Base-by-base conservation (phyloP, 441 rosid species). In the Rhodomyrtus psidioides region DNA sequence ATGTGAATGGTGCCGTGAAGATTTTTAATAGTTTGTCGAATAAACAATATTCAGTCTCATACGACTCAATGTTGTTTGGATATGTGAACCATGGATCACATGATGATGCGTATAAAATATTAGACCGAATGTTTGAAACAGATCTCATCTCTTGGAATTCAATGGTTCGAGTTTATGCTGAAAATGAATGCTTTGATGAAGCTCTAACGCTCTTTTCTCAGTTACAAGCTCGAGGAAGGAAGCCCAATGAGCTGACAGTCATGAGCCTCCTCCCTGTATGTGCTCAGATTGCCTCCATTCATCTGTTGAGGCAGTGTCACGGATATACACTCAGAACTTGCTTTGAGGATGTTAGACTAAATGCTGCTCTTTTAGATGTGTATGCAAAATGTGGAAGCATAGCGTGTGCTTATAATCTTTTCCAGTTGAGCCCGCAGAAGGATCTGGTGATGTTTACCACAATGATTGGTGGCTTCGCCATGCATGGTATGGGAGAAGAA, bases 131-230 rank as follows among this genome's bases (percentile, higher is more conserved):
- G 92, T 55, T 88, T 84, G 86, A 65, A 46, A 88, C 86, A 34
- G 96, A 95, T 92, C 94, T 95, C 89, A 93, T 97, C 26, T 89
- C 94, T 85, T 96, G 96, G 97, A 96, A 95, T 91, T 92, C 94
- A 88, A 95, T 94, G 97, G 86, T 95, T 88, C 94, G 91, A 86
- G 94, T 89, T 82, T 95, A 88, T 90, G 93, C 92, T 79, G 93
- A 93, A 85, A 94, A 93, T 86, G 87, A 88, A 85, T 89, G 88
- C 83, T 88, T 92, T 82, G 84, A 59, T 88, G 93, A 93, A 87
- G 97, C 98, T 39, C 82, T 96, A 57, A 82, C 85, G 88, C 89
- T 93, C 55, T 93, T 94, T 82, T 89, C 65, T 53, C 88, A 94
- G 84, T 89, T 96, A 83, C 94, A 92, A 89, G 92, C 89, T 90